Percentiles rank a stretch among this genome's conserved stretches.
These are phyloP conservation scores for Byssoonygena ceratinophila DNA, from an alignment of 2,329 filamentous ascomycete genomes.

Conservation along the genomic window DNA sequence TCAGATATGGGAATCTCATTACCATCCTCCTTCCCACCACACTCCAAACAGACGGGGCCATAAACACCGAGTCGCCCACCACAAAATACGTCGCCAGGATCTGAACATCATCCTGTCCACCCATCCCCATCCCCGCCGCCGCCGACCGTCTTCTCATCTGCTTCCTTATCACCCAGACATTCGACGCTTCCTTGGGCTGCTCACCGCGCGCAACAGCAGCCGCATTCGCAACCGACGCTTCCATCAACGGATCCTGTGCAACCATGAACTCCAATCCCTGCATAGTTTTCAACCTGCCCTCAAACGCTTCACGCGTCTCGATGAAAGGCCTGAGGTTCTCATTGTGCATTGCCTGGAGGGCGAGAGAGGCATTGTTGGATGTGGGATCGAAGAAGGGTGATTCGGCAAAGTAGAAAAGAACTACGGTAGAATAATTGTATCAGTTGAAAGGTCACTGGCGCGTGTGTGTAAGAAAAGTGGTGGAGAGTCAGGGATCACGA, in stretches of 20 bases:
- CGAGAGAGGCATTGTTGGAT: constrained; percentile 50
- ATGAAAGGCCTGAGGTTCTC: constrained; percentile 41
- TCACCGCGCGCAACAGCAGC: constrained; percentile 13
- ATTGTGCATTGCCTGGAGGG: constrained; percentile 43
- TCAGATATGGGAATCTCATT: constrained; percentile 22
- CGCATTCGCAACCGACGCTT: constrained; percentile 28
- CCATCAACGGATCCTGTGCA: constrained; percentile 45
- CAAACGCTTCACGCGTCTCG: constrained; percentile 47
- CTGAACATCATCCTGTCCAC: constrained; percentile 40
- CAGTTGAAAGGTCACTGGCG: background rate
- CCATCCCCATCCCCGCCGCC: constrained; percentile 28
- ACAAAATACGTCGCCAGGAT: constrained; percentile 51
- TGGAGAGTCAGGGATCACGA: constrained; percentile 13
- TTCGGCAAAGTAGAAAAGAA: constrained; percentile 52
- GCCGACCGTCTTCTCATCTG: constrained; percentile 41
- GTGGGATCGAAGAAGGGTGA: constrained; percentile 54
- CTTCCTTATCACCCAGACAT: constrained; percentile 52
- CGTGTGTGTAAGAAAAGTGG: no score
- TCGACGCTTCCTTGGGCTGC: constrained; percentile 36
- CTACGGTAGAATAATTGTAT: constrained; percentile 22
- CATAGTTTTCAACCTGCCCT: constrained; percentile 44
- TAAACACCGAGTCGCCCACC: constrained; percentile 50
- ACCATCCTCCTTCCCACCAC: constrained; percentile 47
- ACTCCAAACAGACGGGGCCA: constrained; percentile 51
- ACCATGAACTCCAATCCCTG: constrained; percentile 52